These are phyloP conservation scores for Colletotrichum plurivorum DNA, from an alignment of 2,329 filamentous ascomycete species.

Conservation along the genomic window DNA sequence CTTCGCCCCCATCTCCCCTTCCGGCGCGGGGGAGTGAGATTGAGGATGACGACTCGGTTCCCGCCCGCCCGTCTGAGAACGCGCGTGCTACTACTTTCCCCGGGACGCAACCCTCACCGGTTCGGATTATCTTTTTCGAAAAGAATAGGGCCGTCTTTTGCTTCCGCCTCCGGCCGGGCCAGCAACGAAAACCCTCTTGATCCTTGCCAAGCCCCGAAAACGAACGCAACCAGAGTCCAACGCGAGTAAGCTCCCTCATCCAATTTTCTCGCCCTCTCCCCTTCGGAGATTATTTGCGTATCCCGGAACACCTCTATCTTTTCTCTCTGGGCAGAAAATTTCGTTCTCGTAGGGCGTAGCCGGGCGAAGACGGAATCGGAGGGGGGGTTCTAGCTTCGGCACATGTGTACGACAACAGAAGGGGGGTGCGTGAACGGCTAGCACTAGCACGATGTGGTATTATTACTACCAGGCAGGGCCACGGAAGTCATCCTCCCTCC, in stretches of 20 bases:
- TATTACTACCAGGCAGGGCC: not conserved
- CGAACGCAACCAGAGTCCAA: too few relatives aligned
- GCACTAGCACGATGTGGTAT: not conserved
- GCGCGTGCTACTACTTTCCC: not conserved
- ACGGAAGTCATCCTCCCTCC: too few relatives aligned
- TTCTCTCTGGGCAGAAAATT: slow-evolving; percentile 4
- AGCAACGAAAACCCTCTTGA: not conserved
- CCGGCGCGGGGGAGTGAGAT: not conserved
- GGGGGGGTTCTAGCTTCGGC: too few relatives aligned
- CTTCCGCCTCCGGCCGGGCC: not conserved
- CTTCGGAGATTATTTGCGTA: slow-evolving; percentile 16
- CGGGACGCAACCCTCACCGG: not conserved
- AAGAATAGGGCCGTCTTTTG: not conserved
- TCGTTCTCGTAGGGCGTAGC: not conserved
- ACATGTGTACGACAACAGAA: not conserved
- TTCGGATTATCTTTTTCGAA: not conserved
- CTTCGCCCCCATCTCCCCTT: not conserved
- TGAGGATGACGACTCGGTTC: not conserved
- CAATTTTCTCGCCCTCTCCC: not conserved
- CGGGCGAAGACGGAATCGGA: not conserved
- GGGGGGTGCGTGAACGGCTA: not conserved
- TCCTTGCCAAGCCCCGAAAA: too few relatives aligned
- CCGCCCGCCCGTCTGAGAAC: not conserved
- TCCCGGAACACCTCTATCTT: not conserved
- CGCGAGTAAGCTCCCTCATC: too few relatives aligned